Evolutionary conservation across 768 basidiomycete species (phyloP).

Genomic region (Pholiota conissans): DNA sequence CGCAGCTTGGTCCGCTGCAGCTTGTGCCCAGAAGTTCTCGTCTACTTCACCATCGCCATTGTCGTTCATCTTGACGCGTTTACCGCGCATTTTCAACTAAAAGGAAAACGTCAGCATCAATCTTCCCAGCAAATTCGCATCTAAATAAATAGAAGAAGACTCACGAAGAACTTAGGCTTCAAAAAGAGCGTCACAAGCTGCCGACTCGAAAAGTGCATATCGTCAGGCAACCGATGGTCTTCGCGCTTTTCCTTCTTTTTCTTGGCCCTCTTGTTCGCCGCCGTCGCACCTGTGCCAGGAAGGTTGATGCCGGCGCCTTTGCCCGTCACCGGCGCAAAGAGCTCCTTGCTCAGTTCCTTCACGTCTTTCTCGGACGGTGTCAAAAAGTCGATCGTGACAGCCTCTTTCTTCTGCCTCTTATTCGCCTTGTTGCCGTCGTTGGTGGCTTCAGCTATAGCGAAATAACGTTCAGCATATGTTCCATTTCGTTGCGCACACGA

Average conservation of each 20-base stretch:
- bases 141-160: conserved; percentile 25
- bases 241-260: conserved; percentile 70
- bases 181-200: conserved; percentile 91
- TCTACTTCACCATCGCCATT: conserved; percentile 87
- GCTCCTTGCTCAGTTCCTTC: conserved; percentile 63
- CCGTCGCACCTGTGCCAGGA: conserved; percentile 49
- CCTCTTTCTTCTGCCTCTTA: conserved; percentile 74
- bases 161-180: conserved; percentile 92
- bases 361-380: conserved; percentile 57
- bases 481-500: conserved; percentile 4
- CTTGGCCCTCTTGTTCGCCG: conserved; percentile 40
- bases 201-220: conserved; percentile 94
- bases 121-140: too few species aligned
- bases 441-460: conserved; percentile 30
- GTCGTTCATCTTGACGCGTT: conserved; percentile 54
- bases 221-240: conserved; percentile 85
- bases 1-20: conserved; percentile 79
- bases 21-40: conserved; percentile 96
- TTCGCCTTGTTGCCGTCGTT: conserved; percentile 44
- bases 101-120: background rate
- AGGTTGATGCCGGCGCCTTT: conserved; percentile 70
- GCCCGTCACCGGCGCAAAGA: conserved; percentile 72
- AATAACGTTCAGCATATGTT: background rate
- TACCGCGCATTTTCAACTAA: conserved; percentile 89
- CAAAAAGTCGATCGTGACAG: conserved; percentile 80